Percentiles rank a stretch among this genome's conserved stretches.
phyloP scores from a whole-genome alignment of 805 yeast genomes.

The Wickerhamomyces canadensis region DNA sequence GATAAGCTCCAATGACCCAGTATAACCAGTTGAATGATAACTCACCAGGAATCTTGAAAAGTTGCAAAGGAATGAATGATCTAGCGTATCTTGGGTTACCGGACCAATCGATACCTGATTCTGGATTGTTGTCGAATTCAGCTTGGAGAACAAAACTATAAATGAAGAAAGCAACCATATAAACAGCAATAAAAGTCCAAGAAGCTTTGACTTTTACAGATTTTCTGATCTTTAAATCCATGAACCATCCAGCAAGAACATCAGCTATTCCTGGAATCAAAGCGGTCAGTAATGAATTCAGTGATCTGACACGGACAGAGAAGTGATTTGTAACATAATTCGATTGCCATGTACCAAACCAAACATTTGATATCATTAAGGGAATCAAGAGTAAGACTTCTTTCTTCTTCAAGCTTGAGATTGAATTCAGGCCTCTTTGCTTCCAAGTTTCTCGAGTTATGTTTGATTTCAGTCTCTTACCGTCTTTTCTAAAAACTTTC shows the following conservation, averaged over 20 bases:
- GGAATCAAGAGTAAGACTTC: conserved; percentile 20
- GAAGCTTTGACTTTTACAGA: conserved; percentile 14
- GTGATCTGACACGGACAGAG: conserved; percentile 22
- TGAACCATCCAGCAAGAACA: conserved; percentile 13
- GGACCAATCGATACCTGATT: conserved; percentile 17
- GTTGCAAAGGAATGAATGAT: conserved; percentile 19
- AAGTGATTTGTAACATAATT: conserved; percentile 22
- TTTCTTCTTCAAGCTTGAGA: conserved; percentile 9
- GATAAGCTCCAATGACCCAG: conserved; percentile 22
- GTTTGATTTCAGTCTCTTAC: conserved; percentile 12
- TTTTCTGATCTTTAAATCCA: conserved; percentile 12
- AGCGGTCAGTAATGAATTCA: conserved; percentile 21
- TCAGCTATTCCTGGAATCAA: conserved; percentile 16
- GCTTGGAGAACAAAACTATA: conserved; percentile 15
- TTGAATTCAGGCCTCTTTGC: conserved; percentile 3
- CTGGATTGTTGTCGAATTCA: conserved; percentile 8
- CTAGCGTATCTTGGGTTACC: conserved; percentile 13
- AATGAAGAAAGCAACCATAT: conserved; percentile 16
- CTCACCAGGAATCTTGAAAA: conserved; percentile 21
- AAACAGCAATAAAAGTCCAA: conserved; percentile 10
- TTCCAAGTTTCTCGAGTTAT: conserved; percentile 7
- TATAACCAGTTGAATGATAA: conserved; percentile 22
- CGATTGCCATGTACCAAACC: conserved; percentile 23
- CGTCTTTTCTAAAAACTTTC: conserved; percentile 26
- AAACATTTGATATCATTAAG: conserved; percentile 14